These are phyloP conservation scores for Mycena olivaceomarginata DNA, from an alignment of 768 basidiomycete species.

Conservation along the genomic window DNA sequence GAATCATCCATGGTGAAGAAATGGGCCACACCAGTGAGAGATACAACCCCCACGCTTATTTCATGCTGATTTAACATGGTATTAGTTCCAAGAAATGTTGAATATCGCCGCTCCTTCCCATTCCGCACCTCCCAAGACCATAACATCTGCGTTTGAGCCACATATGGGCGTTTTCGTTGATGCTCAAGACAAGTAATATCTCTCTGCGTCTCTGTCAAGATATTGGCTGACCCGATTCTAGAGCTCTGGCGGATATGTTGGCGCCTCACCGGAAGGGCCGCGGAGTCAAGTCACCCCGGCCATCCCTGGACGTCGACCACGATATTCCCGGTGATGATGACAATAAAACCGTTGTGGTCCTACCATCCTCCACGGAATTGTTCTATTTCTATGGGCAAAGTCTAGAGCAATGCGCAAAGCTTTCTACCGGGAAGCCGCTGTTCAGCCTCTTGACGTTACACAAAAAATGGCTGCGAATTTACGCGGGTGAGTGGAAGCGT, in stretches of 20 bases:
- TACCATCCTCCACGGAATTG: constrained; percentile 95
- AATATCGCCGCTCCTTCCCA: constrained; percentile 69
- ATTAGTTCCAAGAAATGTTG: constrained; percentile 81
- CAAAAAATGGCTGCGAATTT: constrained; percentile 95
- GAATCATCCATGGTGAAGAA: constrained; percentile 88
- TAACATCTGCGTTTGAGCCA: constrained; percentile 94
- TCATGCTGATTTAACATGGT: background rate
- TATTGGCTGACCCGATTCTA: constrained; percentile 51
- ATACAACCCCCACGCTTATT: constrained; percentile 13
- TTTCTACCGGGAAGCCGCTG: constrained; percentile 90
- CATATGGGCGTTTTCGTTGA: constrained; percentile 96
- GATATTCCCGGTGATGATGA: constrained; percentile 61
- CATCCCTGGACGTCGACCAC: constrained; percentile 78
- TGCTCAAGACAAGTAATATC: constrained; percentile 92
- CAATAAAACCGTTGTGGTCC: constrained; percentile 76
- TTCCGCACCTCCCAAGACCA: constrained; percentile 76
- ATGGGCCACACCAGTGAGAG: constrained; percentile 82
- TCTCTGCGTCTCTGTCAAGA: constrained; percentile 13
- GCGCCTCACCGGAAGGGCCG: constrained; percentile 81
- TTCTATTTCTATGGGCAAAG: constrained; percentile 99
- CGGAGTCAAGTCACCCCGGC: constrained; percentile 64
- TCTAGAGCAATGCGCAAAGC: constrained; percentile 94
- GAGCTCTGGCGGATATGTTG: constrained; percentile 94
- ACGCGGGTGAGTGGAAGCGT: constrained; percentile 79
- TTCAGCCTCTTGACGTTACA: constrained; percentile 89